These are phyloP conservation scores for Zygosaccharomyces gambellarensis DNA, from an alignment of 805 yeast genomes.

Conservation along the genomic window DNA sequence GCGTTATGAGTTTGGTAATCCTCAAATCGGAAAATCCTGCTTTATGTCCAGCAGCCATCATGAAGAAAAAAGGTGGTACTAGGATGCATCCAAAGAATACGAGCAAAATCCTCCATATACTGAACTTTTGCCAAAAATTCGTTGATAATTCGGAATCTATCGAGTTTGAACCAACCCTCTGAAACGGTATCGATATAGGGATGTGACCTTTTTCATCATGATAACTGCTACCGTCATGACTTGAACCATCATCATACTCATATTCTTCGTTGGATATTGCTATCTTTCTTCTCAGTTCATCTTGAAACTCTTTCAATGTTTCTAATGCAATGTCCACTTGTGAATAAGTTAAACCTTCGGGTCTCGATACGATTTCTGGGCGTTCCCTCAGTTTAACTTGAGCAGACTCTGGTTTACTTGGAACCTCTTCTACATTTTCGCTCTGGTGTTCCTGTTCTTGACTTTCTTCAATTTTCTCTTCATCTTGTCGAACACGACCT, in stretches of 20 bases:
- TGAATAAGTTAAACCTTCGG: constrained; percentile 9
- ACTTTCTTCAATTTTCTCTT: neutral
- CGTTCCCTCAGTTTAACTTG: neutral
- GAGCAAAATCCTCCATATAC: constrained; percentile 18
- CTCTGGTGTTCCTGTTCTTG: neutral
- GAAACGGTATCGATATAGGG: constrained; percentile 15
- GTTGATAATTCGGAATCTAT: neutral
- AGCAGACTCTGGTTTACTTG: neutral
- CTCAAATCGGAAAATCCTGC: constrained; percentile 23
- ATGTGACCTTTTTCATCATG: neutral
- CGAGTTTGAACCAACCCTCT: constrained; percentile 23
- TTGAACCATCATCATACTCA: constrained; percentile 9
- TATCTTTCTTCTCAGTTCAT: neutral
- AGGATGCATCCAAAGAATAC: constrained; percentile 19
- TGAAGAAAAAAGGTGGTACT: constrained; percentile 30
- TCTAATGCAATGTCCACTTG: constrained; percentile 11
- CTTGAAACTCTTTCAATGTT: constrained; percentile 7
- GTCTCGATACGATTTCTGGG: constrained; percentile 1
- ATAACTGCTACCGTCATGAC: constrained; percentile 1
- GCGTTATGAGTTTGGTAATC: constrained; percentile 27
- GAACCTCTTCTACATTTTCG: neutral
- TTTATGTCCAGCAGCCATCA: constrained; percentile 24
- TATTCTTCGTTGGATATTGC: neutral
- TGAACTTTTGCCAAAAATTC: constrained; percentile 4
- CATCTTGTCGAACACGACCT: neutral